A percentile compares a stretch with the other conserved stretches of the same genome.
These are phyloP conservation scores for Sporothrix schenckii DNA, from an alignment of 2,329 filamentous ascomycete species.

Conservation along the genomic window DNA sequence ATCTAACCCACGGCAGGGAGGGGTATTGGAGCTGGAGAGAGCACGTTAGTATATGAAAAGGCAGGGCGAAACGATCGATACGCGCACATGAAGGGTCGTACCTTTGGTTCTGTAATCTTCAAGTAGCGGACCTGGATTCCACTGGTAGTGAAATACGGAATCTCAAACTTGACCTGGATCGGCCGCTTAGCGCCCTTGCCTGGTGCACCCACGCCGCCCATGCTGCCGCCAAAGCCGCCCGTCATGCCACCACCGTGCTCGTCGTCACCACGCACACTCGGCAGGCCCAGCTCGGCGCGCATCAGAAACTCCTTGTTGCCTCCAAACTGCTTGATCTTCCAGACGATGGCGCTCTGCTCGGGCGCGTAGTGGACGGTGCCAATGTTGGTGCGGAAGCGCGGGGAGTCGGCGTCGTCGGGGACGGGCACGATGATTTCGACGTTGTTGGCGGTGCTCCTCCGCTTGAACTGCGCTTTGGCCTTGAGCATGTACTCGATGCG, in stretches of 20 bases:
- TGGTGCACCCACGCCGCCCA: slow-evolving; percentile 79
- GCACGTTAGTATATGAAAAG: slow-evolving; percentile 29
- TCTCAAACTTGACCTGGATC: slow-evolving; percentile 99
- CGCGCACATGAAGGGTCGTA: slow-evolving; percentile 50
- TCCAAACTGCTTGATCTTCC: slow-evolving; percentile 99
- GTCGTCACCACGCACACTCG: slow-evolving; percentile 91
- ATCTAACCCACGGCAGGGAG: slow-evolving; percentile 94
- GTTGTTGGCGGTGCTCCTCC: slow-evolving; percentile 95
- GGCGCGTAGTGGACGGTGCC: slow-evolving; percentile 96
- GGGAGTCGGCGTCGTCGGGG: slow-evolving; percentile 93
- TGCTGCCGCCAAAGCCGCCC: slow-evolving; percentile 92
- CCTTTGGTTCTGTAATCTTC: slow-evolving; percentile 99
- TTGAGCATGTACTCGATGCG: slow-evolving; percentile 99
- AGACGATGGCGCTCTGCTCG: slow-evolving; percentile 95
- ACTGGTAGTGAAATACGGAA: slow-evolving; percentile 99
- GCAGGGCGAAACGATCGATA: not conserved
- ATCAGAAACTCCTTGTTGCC: slow-evolving; percentile 98
- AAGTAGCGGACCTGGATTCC: slow-evolving; percentile 97
- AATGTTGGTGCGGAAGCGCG: slow-evolving; percentile 95
- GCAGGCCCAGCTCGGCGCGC: slow-evolving; percentile 92
- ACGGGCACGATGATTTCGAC: slow-evolving; percentile 98
- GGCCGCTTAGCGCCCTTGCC: slow-evolving; percentile 89
- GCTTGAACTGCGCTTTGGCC: slow-evolving; percentile 96
- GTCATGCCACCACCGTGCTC: slow-evolving; percentile 97
- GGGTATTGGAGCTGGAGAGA: slow-evolving; percentile 72